Percentiles rank a stretch among this genome's conserved stretches.
Evolutionary conservation across 106 monocot genomes (phyloP).

Genomic region (Agapanthus africanus): DNA sequence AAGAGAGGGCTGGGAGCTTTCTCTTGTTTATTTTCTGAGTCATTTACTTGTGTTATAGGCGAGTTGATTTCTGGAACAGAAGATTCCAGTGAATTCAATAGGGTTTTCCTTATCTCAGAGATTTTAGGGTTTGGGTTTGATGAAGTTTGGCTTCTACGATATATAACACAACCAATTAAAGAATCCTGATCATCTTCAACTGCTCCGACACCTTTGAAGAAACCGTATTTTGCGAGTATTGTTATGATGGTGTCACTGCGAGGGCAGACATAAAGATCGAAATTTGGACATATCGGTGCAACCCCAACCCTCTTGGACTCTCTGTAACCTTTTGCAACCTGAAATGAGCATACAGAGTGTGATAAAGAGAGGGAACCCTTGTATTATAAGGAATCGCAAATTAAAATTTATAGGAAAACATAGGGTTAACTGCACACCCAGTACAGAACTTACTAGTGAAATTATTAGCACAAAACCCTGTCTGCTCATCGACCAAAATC

Average conservation of each 20-base stretch:
- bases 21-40: slow-evolving; percentile 10
- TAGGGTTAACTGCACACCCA: no score
- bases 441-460: no score
- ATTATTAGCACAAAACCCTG: no score
- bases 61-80: slow-evolving; percentile 12
- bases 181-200: slow-evolving; percentile 59
- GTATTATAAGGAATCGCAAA: not conserved
- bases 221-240: slow-evolving; percentile 79
- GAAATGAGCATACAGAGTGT: not conserved
- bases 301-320: slow-evolving; percentile 54
- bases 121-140: slow-evolving; percentile 16
- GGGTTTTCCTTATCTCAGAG: slow-evolving; percentile 16
- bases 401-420: no score
- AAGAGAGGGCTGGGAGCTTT: not conserved
- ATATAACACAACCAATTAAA: slow-evolving; percentile 75
- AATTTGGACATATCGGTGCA: slow-evolving; percentile 52
- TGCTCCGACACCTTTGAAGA: slow-evolving; percentile 75
- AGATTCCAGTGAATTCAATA: slow-evolving; percentile 14
- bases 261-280: slow-evolving; percentile 74
- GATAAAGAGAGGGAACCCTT: not conserved
- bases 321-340: slow-evolving; percentile 55
- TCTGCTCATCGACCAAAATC: no score
- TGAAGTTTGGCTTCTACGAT: slow-evolving; percentile 39
- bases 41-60: not conserved
- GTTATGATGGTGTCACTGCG: slow-evolving; percentile 69